These are phyloP conservation scores for Fraxinus dipetala DNA, from an alignment of 305 asterid species.

Conservation along the genomic window DNA sequence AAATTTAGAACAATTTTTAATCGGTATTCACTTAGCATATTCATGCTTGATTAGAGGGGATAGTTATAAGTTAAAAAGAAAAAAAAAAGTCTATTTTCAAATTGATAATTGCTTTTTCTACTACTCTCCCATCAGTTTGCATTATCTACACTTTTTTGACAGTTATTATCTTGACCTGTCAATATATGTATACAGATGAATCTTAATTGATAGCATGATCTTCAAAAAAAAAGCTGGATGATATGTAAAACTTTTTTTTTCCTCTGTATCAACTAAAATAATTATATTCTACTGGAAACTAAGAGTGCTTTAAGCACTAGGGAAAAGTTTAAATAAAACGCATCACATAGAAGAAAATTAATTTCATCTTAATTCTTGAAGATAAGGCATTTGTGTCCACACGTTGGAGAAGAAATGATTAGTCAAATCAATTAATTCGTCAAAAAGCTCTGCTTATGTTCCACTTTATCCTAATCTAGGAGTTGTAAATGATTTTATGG, in stretches of 20 bases:
- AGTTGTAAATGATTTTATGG: not conserved
- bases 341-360: not conserved
- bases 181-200: not conserved
- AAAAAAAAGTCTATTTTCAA: not conserved
- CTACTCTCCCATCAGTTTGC: not conserved
- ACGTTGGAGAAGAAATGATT: not conserved
- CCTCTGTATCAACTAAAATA: no score
- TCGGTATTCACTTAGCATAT: not conserved
- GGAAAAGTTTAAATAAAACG: not conserved
- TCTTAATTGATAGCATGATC: conserved; percentile 5
- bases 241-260: not conserved
- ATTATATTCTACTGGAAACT: not conserved
- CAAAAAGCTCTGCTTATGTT: not conserved
- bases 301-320: conserved; percentile 21
- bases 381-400: not conserved
- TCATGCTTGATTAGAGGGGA: not conserved
- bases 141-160: not conserved
- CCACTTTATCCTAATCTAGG: not conserved
- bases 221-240: conserved; percentile 1
- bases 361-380: not conserved
- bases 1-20: not conserved
- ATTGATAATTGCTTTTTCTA: not conserved
- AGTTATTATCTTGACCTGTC: not conserved
- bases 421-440: conserved; percentile 2
- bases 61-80: not conserved